Base-by-base conservation (phyloP, 345 rosid species). In the Lepidium didymum region DNA sequence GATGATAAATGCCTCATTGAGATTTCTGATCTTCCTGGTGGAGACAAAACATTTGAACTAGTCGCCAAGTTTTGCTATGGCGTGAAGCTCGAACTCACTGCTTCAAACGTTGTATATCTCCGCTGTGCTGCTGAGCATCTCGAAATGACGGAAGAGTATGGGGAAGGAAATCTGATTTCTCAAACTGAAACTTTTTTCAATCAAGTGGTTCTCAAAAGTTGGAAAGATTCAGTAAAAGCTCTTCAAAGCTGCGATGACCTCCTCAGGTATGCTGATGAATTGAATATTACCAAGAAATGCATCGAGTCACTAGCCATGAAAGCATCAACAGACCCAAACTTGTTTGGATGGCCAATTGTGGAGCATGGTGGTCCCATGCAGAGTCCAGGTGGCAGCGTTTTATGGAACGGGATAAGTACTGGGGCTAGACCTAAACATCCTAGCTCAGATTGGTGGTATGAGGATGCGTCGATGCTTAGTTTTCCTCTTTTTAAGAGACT, bases 381-480 rank as follows among this genome's bases (percentile, higher is more conserved):
- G 86, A 90, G 95, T 77, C 98, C 97, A 6, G 98, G 97, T 27
- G 99, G 96, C 36, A 90, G 91, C 38, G 87, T 94, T 58, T 74
- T 94, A 60, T 94, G 99, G 99, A 94, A 91, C 25, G 99, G 97
- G 77, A 94, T 94, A 75, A 94, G 93, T 79, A 91, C 96, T 1
- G 97, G 96, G 44, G 96, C 96, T 50, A 81, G 91, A 77, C 87
- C 89, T 10, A 88, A 80, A 80, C 78, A 83, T 42, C 68, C 87
- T 31, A 87, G 90, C 67, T 81, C 87, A 29, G 97, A 87, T 69
- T 94, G 99, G 97, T 94, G 99, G 99, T 91, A 89, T 11, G 96
- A 91, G 65, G 99, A 94, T 79, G 96, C 77, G 42, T 86, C 96
- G 1, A 81, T 77, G 45, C 77, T 91, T 71, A 91, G 95, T 63